These are phyloP conservation scores for Cystofilobasidium bisporidii DNA, from an alignment of 768 basidiomycete species.

Conservation along the genomic window DNA sequence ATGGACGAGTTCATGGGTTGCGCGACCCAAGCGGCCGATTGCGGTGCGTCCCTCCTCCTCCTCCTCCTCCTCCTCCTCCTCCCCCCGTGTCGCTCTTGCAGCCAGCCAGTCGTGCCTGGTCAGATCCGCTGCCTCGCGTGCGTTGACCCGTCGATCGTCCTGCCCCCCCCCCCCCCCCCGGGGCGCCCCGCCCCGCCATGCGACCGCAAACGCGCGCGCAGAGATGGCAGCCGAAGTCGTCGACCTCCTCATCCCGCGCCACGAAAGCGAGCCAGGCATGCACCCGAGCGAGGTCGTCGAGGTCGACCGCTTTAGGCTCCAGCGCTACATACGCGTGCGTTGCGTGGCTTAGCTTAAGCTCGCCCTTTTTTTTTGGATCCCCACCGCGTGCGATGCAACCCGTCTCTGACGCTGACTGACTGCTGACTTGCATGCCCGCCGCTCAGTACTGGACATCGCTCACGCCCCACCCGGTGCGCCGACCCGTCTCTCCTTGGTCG, in stretches of 20 bases:
- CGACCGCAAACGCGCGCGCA: not conserved
- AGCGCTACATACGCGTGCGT: not conserved
- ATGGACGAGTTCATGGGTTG: not conserved
- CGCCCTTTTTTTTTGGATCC: not conserved
- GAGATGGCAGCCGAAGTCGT: constrained; percentile 3
- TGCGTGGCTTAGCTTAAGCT: too few relatives aligned
- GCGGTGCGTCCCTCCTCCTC: not conserved
- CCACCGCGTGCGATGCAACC: too few relatives aligned
- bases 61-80: not conserved
- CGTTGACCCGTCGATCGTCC: not conserved
- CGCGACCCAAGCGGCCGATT: not conserved
- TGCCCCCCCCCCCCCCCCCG: too few relatives aligned
- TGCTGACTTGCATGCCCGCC: too few relatives aligned
- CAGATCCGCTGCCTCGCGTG: not conserved
- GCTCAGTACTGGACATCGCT: constrained; percentile 15
- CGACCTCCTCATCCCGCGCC: not conserved
- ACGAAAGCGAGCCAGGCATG: not conserved
- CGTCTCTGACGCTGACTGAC: not conserved
- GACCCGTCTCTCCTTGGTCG: too few relatives aligned
- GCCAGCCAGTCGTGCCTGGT: too few relatives aligned
- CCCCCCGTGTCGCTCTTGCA: too few relatives aligned
- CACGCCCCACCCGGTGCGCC: constrained; percentile 8
- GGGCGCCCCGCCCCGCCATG: too few relatives aligned
- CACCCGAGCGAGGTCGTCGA: not conserved
- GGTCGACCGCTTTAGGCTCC: not conserved